Evolutionary conservation across 2,329 filamentous ascomycete species (phyloP).

Genomic region (Hawksworthiomyces lignivorus): DNA sequence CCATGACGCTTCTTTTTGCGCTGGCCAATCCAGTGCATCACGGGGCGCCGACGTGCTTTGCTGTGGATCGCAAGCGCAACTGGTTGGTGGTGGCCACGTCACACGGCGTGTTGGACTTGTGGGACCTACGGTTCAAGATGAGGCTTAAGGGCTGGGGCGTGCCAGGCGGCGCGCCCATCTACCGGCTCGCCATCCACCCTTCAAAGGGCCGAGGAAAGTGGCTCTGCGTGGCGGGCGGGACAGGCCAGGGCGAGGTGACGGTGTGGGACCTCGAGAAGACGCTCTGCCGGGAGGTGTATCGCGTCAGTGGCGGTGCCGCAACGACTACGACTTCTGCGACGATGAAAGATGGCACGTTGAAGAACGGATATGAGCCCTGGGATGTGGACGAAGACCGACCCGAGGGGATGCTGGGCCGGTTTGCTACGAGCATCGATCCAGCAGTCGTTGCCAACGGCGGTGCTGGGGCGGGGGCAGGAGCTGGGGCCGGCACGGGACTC

Average conservation of each 20-base stretch:
- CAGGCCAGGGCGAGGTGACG: conserved; percentile 78
- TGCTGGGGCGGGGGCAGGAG: background rate
- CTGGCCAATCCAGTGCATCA: conserved; percentile 86
- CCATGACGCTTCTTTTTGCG: conserved; percentile 73
- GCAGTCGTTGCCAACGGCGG: conserved; percentile 29
- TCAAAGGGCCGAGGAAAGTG: conserved; percentile 71
- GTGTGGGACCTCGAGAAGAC: conserved; percentile 94
- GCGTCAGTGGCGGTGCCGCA: conserved; percentile 46
- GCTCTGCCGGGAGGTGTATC: conserved; percentile 81
- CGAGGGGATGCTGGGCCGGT: conserved; percentile 79
- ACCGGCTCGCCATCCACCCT: conserved; percentile 72
- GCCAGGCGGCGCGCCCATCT: conserved; percentile 70
- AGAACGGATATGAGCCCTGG: conserved; percentile 67
- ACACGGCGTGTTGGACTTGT: conserved; percentile 85
- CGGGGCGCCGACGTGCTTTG: conserved; percentile 85
- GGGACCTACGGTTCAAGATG: conserved; percentile 93
- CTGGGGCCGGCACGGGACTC: background rate
- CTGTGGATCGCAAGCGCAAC: conserved; percentile 73
- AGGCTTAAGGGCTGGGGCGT: conserved; percentile 84
- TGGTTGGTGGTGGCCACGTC: conserved; percentile 91
- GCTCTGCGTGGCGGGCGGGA: conserved; percentile 84
- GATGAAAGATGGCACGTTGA: conserved; percentile 46
- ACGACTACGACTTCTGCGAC: background rate
- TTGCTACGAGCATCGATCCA: conserved; percentile 66
- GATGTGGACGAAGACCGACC: conserved; percentile 84